Evolutionary conservation across 2,329 filamentous ascomycete genomes (phyloP), one percentile per base, ranked within the genome.

Genomic region (Hypomyces rosellus): DNA sequence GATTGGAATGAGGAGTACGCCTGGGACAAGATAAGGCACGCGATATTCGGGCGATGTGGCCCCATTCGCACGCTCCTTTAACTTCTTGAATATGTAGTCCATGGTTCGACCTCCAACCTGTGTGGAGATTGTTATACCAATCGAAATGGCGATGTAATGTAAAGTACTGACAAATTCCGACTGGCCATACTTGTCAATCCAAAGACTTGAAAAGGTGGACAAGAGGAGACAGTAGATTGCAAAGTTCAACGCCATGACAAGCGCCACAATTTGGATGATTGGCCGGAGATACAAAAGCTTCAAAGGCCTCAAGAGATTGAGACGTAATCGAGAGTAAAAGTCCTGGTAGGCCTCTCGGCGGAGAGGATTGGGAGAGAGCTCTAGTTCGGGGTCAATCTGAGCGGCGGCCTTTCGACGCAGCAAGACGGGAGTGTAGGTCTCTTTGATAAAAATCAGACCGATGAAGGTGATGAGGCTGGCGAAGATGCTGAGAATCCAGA

Each of bases 381-480:
- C 16, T 14, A 38, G 42, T 45, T 41, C 49, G 55, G 0, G 84
- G 82, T 0, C 77, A 78, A 61, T 86, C 88, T 0, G 84, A 85
- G 2, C 78, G 78, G 25, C 25, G 25, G 40, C 40, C 41, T 33
- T 38, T 33, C 25, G 13, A 38, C 20, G 40, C 14, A 49, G 20
- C 33, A 49, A 13, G 34, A 44, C 47, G 3, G 40, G 47, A 14
- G 34, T 34, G 11, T 44, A 44, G 15, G 40, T 44, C 14, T 44
- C 47, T 4, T 40, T 33, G 4, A 49, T 34, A 16, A 49, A 15
- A 18, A 38, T 38, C 6, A 25, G 44, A 15, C 40, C 40, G 12
- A 16, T 20, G 38, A 49, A 43, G 34, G 34, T 43, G 4, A 49
- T 34, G 25, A 44, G 15, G 4, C 40, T 33, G 16, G 44, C 38